phyloP scores from a whole-genome alignment of 495 filamentous ascomycete species.

The Aspergillus cavernicola region DNA sequence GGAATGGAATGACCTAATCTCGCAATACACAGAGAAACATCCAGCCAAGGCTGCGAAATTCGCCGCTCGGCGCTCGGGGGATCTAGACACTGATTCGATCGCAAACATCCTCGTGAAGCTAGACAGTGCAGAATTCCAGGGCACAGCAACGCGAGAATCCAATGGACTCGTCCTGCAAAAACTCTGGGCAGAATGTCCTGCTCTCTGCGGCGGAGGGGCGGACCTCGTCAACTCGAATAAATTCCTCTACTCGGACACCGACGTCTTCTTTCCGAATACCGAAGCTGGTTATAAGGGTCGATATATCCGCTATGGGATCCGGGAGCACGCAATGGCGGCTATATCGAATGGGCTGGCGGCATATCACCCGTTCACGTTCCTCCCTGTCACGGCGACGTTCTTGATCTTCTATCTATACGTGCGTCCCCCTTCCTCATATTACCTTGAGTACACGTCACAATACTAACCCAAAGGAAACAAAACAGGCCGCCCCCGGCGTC shows the following conservation, averaged over 20 bases:
- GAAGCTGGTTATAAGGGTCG: constrained; percentile 50
- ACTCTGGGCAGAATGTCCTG: constrained; percentile 42
- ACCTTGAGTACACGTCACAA: too few relatives aligned
- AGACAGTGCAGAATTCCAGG: too few relatives aligned
- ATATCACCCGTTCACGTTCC: constrained; percentile 35
- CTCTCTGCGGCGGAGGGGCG: constrained; percentile 55
- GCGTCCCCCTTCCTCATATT: too few relatives aligned
- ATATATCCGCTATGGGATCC: constrained; percentile 50
- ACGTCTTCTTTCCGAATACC: too few relatives aligned
- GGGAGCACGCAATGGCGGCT: constrained; percentile 51
- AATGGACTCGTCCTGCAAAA: constrained; percentile 47
- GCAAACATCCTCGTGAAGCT: too few relatives aligned
- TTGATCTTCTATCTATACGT: constrained; percentile 61
- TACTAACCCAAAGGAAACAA: too few relatives aligned
- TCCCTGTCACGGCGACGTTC: constrained; percentile 50
- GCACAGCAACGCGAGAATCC: constrained; percentile 46
- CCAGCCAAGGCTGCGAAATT: constrained; percentile 37
- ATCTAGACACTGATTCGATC: too few relatives aligned
- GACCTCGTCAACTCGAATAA: constrained; percentile 52
- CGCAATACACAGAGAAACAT: constrained; percentile 34
- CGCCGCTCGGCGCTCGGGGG: too few relatives aligned
- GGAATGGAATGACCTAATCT: too few relatives aligned
- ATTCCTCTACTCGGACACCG: too few relatives aligned
- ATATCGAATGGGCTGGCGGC: constrained; percentile 55
- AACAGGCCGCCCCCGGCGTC: constrained; percentile 53